Evolutionary conservation across 768 basidiomycete genomes (phyloP).

Genomic region (Naganishia randhawae): DNA sequence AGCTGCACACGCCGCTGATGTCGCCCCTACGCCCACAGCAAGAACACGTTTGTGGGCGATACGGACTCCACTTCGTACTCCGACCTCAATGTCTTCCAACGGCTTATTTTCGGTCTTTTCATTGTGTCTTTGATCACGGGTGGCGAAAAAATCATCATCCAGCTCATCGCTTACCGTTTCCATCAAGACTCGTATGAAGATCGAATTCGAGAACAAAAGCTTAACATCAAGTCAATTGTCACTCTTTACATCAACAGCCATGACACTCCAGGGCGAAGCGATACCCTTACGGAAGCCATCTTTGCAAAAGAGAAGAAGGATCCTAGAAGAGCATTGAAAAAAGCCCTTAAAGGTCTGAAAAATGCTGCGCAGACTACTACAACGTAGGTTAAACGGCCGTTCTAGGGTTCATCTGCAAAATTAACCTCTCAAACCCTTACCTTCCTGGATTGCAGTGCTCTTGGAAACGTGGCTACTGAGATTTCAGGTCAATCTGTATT

Average conservation of each 20-base stretch:
- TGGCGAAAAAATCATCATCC: conserved; percentile 79
- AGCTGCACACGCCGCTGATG: background rate
- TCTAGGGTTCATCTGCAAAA: background rate
- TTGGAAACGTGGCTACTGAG: conserved; percentile 63
- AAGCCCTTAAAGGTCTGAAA: conserved; percentile 66
- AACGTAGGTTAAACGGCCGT: conserved; percentile 51
- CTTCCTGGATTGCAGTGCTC: conserved; percentile 44
- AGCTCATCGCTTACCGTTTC: conserved; percentile 62
- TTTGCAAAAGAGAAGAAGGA: conserved; percentile 45
- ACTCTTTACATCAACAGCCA: conserved; percentile 73
- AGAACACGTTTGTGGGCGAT: conserved; percentile 34
- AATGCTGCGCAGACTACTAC: conserved; percentile 76
- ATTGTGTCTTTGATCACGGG: conserved; percentile 67
- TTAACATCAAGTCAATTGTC: conserved; percentile 66
- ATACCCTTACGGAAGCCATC: conserved; percentile 58
- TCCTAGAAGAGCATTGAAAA: conserved; percentile 65
- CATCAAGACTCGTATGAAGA: conserved; percentile 76
- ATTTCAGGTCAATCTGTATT: conserved; percentile 64
- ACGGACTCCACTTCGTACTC: conserved; percentile 40
- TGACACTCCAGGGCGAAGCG: conserved; percentile 65
- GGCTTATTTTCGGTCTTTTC: conserved; percentile 69
- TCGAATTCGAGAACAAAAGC: conserved; percentile 76
- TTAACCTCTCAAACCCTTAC: background rate
- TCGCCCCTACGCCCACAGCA: background rate
- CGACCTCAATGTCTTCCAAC: conserved; percentile 60